These are phyloP conservation scores for Jackrogersella multiformis DNA, from an alignment of 495 filamentous ascomycete species.

Conservation along the genomic window DNA sequence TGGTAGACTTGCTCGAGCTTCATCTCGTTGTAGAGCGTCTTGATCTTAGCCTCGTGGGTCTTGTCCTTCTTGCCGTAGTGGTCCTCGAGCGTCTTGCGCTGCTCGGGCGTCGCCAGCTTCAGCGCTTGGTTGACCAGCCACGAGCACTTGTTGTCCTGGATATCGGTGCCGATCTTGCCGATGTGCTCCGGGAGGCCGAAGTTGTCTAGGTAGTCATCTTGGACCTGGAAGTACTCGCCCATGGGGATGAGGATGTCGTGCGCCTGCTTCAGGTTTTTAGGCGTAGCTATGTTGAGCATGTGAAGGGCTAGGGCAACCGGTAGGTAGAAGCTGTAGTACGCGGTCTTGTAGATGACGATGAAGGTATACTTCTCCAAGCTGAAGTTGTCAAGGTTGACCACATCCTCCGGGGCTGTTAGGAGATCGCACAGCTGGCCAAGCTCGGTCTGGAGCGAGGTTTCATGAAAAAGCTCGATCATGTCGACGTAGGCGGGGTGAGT, in stretches of 20 bases:
- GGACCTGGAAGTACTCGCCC: slow-evolving; percentile 98
- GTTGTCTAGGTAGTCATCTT: slow-evolving; percentile 98
- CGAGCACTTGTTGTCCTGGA: slow-evolving; percentile 98
- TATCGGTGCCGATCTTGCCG: slow-evolving; percentile 98
- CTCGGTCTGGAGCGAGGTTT: slow-evolving; percentile 91
- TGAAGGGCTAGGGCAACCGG: slow-evolving; percentile 91
- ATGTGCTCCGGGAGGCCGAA: slow-evolving; percentile 90
- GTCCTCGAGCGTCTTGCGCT: slow-evolving; percentile 80
- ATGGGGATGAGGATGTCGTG: slow-evolving; percentile 96
- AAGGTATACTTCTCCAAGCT: slow-evolving; percentile 94
- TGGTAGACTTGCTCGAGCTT: slow-evolving; percentile 81
- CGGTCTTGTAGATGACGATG: slow-evolving; percentile 99
- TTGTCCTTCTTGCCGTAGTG: slow-evolving; percentile 92
- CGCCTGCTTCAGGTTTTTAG: slow-evolving; percentile 83
- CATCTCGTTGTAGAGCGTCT: slow-evolving; percentile 86
- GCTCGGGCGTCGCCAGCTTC: slow-evolving; percentile 75
- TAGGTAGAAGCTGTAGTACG: slow-evolving; percentile 98
- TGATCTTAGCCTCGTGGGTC: slow-evolving; percentile 80
- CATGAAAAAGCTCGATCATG: slow-evolving; percentile 94
- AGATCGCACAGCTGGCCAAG: slow-evolving; percentile 93
- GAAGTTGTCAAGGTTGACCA: slow-evolving; percentile 91
- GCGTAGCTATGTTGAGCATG: slow-evolving; percentile 81
- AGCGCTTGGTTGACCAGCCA: slow-evolving; percentile 97
- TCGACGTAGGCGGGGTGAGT: slow-evolving; percentile 86
- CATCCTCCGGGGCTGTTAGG: slow-evolving; percentile 93